Evolutionary conservation across 2,329 filamentous ascomycete genomes (phyloP).

Genomic region (Chrysosporium keratinophilum): DNA sequence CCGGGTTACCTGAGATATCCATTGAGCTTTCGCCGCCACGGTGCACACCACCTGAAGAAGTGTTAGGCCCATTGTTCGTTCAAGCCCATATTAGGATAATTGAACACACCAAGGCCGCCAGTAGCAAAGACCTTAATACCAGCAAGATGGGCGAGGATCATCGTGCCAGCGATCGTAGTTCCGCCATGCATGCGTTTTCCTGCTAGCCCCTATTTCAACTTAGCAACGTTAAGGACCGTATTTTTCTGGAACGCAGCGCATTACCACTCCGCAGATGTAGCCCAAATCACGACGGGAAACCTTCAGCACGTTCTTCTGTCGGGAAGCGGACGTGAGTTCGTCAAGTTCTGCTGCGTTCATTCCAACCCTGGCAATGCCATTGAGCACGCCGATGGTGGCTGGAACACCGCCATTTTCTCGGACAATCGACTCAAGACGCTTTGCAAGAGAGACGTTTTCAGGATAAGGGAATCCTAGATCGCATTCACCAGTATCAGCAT

Average conservation of each 20-base stretch:
- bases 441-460: constrained; percentile 64
- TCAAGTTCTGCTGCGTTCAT: constrained; percentile 61
- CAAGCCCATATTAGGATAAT: not conserved
- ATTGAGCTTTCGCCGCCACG: constrained; percentile 74
- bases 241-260: constrained; percentile 17
- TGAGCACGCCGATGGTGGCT: constrained; percentile 79
- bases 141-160: constrained; percentile 74
- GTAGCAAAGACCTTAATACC: constrained; percentile 92
- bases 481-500: not conserved
- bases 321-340: constrained; percentile 55
- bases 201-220: constrained; percentile 44
- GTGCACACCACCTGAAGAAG: constrained; percentile 62
- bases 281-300: constrained; percentile 79
- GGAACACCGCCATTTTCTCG: constrained; percentile 72
- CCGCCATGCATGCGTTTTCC: constrained; percentile 69
- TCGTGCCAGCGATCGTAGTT: constrained; percentile 87
- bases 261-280: constrained; percentile 66
- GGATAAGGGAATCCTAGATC: constrained; percentile 56
- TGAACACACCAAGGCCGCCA: constrained; percentile 58
- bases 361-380: constrained; percentile 73
- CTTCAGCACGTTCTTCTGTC: constrained; percentile 61
- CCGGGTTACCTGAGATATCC: constrained; percentile 60
- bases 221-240: constrained; percentile 2
- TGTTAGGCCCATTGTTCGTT: constrained; percentile 7
- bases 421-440: constrained; percentile 68